A percentile compares a stretch with the other conserved stretches of the same genome.
These are phyloP conservation scores for Staphylotrichum longicolle DNA, from an alignment of 495 filamentous ascomycete genomes.

Conservation along the genomic window DNA sequence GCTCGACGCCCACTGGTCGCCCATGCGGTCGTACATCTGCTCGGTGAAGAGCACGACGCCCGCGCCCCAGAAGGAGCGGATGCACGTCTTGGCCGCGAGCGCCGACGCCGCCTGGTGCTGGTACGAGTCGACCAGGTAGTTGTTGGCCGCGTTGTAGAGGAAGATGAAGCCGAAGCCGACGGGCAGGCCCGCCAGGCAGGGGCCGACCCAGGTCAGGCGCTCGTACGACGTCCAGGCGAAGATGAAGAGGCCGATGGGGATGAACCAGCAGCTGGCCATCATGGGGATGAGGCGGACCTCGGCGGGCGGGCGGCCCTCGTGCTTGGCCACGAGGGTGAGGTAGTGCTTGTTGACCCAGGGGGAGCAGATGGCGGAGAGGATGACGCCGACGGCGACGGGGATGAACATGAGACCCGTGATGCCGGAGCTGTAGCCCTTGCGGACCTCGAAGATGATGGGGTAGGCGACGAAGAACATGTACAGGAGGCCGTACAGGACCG, in stretches of 20 bases:
- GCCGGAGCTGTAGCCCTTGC: constrained; percentile 69
- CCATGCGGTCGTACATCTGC: constrained; percentile 73
- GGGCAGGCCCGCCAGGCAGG: constrained; percentile 68
- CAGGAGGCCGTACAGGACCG: constrained; percentile 70
- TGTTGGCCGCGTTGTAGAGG: constrained; percentile 80
- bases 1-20: constrained; percentile 70
- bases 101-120: constrained; percentile 82
- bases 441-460: constrained; percentile 73
- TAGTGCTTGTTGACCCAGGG: constrained; percentile 77
- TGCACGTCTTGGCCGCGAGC: constrained; percentile 78
- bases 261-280: constrained; percentile 80
- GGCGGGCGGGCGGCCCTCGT: constrained; percentile 68
- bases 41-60: constrained; percentile 71
- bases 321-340: constrained; percentile 55
- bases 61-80: constrained; percentile 78
- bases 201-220: constrained; percentile 64
- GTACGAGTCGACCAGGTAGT: constrained; percentile 80
- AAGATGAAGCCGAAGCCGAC: constrained; percentile 86
- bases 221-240: constrained; percentile 81
- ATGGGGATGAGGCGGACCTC: constrained; percentile 77
- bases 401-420: constrained; percentile 82
- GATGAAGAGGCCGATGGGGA: constrained; percentile 76
- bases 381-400: constrained; percentile 63
- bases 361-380: constrained; percentile 62
- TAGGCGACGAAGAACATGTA: constrained; percentile 85